phyloP scores from a whole-genome alignment of 1,139 yeast genomes.

The Taiozyma sp. region DNA sequence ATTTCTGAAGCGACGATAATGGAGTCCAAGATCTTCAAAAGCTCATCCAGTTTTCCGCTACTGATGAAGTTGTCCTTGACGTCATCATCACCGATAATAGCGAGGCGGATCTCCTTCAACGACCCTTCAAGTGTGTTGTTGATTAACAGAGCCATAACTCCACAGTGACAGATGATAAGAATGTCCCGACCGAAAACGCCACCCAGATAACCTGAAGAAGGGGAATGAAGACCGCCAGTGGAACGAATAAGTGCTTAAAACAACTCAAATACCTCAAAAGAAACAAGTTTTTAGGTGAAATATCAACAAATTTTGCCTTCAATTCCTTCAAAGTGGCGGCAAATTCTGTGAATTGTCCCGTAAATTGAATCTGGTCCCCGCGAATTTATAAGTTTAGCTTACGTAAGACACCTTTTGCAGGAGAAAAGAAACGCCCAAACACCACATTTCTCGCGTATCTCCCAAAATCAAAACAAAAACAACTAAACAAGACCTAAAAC shows the following conservation, averaged over 20 bases:
- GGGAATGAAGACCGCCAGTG: not conserved
- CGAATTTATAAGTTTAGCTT: not conserved
- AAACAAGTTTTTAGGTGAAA: too few relatives aligned
- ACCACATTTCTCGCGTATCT: not conserved
- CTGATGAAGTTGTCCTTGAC: constrained; percentile 11
- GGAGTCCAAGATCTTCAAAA: constrained; percentile 10
- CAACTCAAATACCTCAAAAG: too few relatives aligned
- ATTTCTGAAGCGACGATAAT: constrained; percentile 6
- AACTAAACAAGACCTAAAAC: not conserved
- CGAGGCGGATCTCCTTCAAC: constrained; percentile 15
- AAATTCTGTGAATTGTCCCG: too few relatives aligned
- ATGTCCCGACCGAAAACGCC: not conserved
- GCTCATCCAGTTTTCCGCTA: constrained; percentile 3
- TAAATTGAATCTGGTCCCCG: not conserved
- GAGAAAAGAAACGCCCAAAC: not conserved
- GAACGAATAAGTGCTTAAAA: too few relatives aligned
- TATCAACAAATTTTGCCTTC: too few relatives aligned
- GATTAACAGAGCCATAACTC: not conserved
- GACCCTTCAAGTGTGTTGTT: constrained; percentile 1
- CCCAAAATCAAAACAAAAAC: not conserved
- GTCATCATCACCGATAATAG: constrained; percentile 23
- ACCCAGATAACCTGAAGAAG: not conserved
- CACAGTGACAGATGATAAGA: not conserved
- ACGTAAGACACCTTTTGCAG: not conserved
- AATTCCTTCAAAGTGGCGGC: too few relatives aligned